These are phyloP conservation scores for Scedosporium minutisporum DNA, from an alignment of 2,329 filamentous ascomycete species.

Conservation along the genomic window DNA sequence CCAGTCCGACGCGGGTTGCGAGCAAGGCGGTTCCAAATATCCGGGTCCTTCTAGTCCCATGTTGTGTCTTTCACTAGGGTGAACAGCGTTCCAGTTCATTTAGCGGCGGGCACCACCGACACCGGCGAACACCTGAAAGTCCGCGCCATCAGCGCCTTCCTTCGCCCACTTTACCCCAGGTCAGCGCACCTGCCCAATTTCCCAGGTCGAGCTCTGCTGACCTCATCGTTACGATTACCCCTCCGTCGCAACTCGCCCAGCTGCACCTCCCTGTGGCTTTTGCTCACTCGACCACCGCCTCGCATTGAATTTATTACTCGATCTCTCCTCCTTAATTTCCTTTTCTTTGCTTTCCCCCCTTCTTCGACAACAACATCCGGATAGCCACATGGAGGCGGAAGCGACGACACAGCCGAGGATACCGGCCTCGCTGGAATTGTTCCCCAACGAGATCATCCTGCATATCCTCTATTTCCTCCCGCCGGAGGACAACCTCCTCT, in stretches of 20 bases:
- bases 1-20: background rate
- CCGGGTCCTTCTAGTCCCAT: background rate
- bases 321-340: too few relatives aligned
- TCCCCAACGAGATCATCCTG: constrained; percentile 81
- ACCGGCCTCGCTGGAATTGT: constrained; percentile 28
- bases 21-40: background rate
- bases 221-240: constrained; percentile 1
- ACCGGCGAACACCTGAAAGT: background rate
- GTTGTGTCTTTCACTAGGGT: background rate
- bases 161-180: background rate
- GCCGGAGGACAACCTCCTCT: constrained; percentile 42
- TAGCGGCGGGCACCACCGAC: background rate
- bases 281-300: background rate
- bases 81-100: background rate
- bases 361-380: constrained; percentile 2
- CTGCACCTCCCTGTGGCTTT: background rate
- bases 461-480: constrained; percentile 59
- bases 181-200: too few relatives aligned
- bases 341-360: background rate
- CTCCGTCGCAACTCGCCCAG: background rate
- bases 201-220: background rate
- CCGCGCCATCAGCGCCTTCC: background rate
- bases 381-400: background rate
- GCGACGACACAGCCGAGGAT: background rate
- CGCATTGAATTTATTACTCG: background rate